Evolutionary conservation across 306 rosid genomes (phyloP).

Genomic region (Betula pendula): DNA sequence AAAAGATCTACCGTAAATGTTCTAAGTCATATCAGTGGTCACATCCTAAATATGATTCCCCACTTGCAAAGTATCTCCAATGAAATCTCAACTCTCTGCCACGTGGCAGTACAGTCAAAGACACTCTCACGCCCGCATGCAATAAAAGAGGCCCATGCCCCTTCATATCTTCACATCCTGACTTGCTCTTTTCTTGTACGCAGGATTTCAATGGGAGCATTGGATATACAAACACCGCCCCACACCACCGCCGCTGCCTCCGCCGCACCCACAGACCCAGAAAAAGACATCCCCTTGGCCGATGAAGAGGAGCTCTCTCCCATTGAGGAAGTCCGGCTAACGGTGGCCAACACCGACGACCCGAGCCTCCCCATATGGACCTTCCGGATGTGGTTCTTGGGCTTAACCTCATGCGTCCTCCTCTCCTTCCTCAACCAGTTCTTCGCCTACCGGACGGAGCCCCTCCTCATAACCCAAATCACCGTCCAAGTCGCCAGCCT

Average conservation of each 20-base stretch:
- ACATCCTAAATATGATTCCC: no score
- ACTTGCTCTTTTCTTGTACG: no score
- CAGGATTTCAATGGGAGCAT: background rate
- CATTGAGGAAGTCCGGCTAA: constrained; percentile 62
- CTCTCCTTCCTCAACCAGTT: constrained; percentile 78
- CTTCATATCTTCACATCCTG: no score
- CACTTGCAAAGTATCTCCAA: no score
- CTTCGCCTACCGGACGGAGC: constrained; percentile 74
- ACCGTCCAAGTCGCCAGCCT: constrained; percentile 62
- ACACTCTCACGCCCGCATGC: no score
- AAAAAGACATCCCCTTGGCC: background rate
- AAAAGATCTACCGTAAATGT: no score
- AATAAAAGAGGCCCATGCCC: no score
- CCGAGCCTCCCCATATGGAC: constrained; percentile 75
- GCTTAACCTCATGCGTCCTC: constrained; percentile 55
- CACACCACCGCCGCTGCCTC: background rate
- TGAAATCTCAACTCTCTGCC: no score
- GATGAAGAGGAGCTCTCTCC: constrained; percentile 53
- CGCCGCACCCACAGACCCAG: background rate
- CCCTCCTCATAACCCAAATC: constrained; percentile 59
- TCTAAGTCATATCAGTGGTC: no score
- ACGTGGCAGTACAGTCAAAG: no score
- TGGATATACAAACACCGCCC: background rate
- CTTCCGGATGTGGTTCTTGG: constrained; percentile 83
- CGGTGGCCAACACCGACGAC: constrained; percentile 68